Evolutionary conservation across 179 eudicot species (phyloP), one percentile per base, ranked within the genome.

Genomic region (Silene coronaria): DNA sequence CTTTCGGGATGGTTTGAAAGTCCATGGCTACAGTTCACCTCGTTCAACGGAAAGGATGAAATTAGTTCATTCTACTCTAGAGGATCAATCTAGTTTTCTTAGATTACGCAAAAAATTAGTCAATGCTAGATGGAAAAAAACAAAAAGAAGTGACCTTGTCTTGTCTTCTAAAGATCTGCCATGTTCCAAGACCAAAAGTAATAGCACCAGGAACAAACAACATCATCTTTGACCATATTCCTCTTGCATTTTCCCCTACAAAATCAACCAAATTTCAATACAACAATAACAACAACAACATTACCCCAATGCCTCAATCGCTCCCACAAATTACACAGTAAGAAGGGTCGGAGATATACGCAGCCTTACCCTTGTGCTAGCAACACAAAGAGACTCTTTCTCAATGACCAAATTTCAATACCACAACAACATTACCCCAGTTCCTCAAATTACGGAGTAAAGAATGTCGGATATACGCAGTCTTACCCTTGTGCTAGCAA

Each of bases 151-250:
- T 55, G 5, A 94, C 97, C 98, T 95, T 95, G 24, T 95, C 99
- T 70, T 90, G 85, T 74, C 99, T 86, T 80, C 99, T 82, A 79
- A 90, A 73, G 79, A 95, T 86, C 81, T 95, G 99, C 99, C 97
- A 95, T 30, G 93, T 85, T 17, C 99, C 99, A 63, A 95, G 97
- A 36, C 99, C 99, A 82, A 95, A 95, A 68, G 95, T 79, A 48
- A 92, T 85, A 48, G 88, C 97, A 70, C 99, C 99, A 12, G 99
- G 99, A 75, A 95, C 81, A 83, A 92, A 92, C 61, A 95, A 91
- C 51, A 90, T 75, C 82, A 95, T 82, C 82, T 89, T 92, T 30
- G 97, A 85, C 96, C 88, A 90, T 84, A 77, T 76, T 62, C 91
- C 86, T 64, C 83, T 80, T 55, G 64, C 75, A 73, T 84, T 82